Conservation (phyloP, 768 basidiomycete species). For the Polyporus arcularius region DNA sequence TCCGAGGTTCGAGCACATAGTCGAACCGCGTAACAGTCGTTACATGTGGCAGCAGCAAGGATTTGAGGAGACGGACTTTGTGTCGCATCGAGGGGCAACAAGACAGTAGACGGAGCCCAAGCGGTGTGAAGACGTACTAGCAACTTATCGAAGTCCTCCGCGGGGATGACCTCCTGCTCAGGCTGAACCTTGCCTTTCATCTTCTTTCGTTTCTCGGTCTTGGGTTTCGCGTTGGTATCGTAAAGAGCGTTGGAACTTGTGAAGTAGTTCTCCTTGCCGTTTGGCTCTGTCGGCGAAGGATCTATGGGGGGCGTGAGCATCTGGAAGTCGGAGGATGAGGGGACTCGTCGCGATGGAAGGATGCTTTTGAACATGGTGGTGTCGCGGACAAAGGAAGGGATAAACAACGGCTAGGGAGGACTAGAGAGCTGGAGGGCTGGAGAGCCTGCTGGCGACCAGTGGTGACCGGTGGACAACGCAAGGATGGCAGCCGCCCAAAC, state of each 20-base stretch:
- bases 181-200: constrained; percentile 44
- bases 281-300: constrained; percentile 31
- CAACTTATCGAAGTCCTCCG: constrained; percentile 78
- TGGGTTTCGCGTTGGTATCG: constrained; percentile 29
- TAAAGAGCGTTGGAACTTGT: constrained; percentile 31
- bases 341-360: constrained; percentile 65
- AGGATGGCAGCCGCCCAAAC: constrained; percentile 10
- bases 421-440: not conserved
- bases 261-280: constrained; percentile 74
- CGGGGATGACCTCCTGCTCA: constrained; percentile 44
- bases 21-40: not conserved
- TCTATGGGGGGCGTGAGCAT: constrained; percentile 61
- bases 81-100: not conserved
- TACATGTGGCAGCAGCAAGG: constrained; percentile 15
- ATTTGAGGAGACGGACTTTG: not conserved
- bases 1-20: not conserved
- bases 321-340: constrained; percentile 65
- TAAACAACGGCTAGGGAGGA: not conserved
- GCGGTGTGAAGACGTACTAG: constrained; percentile 51
- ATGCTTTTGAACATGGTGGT: constrained; percentile 78
- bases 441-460: not conserved
- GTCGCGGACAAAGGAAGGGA: not conserved
- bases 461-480: not conserved
- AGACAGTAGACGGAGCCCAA: not conserved
- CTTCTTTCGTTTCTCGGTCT: constrained; percentile 44